phyloP scores from a whole-genome alignment of 345 rosid genomes.

The Carallia pectinifolia region DNA sequence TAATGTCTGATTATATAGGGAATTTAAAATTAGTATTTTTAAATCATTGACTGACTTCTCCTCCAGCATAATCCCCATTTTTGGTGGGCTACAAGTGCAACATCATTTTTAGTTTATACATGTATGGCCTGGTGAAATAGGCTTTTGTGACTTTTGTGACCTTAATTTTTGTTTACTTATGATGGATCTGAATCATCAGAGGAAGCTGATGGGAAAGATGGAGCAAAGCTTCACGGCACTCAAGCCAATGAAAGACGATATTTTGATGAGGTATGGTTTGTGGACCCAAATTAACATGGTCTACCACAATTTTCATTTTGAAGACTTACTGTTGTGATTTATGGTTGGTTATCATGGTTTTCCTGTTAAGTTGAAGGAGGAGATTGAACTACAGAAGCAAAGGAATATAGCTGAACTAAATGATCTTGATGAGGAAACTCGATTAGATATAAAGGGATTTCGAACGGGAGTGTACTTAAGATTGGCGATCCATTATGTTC shows the following conservation, averaged over 20 bases:
- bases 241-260: constrained; percentile 62
- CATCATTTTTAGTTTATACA: not conserved
- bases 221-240: constrained; percentile 32
- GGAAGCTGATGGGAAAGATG: constrained; percentile 50
- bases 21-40: too few species aligned
- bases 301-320: not conserved
- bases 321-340: constrained; percentile 11
- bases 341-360: constrained; percentile 25
- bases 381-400: constrained; percentile 73
- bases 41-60: not conserved
- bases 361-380: constrained; percentile 74
- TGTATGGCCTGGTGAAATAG: not conserved
- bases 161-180: constrained; percentile 61
- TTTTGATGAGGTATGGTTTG: constrained; percentile 61
- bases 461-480: constrained; percentile 77
- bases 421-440: constrained; percentile 73
- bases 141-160: constrained; percentile 21
- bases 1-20: not conserved
- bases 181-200: constrained; percentile 58
- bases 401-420: constrained; percentile 72
- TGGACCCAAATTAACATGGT: not conserved
- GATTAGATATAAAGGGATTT: constrained; percentile 84
- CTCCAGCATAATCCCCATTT: not conserved
- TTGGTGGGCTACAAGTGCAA: not conserved
- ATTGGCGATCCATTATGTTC: constrained; percentile 86